Evolutionary conservation across 306 rosid genomes (phyloP), one percentile per base, ranked within the genome.

Genomic region (Mimosa pudica): DNA sequence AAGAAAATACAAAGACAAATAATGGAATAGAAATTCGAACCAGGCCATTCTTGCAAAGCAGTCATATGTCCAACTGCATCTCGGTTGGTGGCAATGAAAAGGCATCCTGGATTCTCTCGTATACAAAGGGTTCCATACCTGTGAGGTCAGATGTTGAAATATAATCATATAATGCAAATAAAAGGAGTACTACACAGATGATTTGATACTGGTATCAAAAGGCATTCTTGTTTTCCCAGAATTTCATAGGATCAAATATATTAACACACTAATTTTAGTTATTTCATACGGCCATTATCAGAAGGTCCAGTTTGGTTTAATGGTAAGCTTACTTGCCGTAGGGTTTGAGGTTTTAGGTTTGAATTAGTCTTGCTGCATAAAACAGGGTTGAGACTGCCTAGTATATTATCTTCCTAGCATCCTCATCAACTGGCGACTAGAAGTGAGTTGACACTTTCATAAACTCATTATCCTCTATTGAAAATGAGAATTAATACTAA

Each of bases 61-160:
- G 87, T 86, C 91, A 95, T 89, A 70, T 92, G 92, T 58, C 98
- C 98, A 47, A 82, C 86, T 63, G 98, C 90, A 51, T 95, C 98
- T 20, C 97, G 94, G 81, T 95, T 92, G 67, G 98, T 95, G 54
- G 98, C 98, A 74, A 95, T 89, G 82, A 95, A 95, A 62, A 95
- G 93, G 89, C 98, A 95, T 83, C 98, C 98, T 6, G 97, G 98
- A 81, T 92, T 95, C 89, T 92, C 97, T 12, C 97, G 94, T 77
- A 95, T 78, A 91, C 98, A 95, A 57, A 92, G 98, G 75, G 98
- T 95, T 71, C 88, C 98, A 70, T 95, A 94, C 87, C 97, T 92
- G 85, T 78, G 70, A 77, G 73, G 81, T 57, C 70, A 62, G 79
- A 80, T 74, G 33, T 70, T 42, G 62, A 71, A 68, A 52, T 10